Base-by-base conservation (phyloP, 495 filamentous ascomycete genomes). In the Ramalina peruviana region DNA sequence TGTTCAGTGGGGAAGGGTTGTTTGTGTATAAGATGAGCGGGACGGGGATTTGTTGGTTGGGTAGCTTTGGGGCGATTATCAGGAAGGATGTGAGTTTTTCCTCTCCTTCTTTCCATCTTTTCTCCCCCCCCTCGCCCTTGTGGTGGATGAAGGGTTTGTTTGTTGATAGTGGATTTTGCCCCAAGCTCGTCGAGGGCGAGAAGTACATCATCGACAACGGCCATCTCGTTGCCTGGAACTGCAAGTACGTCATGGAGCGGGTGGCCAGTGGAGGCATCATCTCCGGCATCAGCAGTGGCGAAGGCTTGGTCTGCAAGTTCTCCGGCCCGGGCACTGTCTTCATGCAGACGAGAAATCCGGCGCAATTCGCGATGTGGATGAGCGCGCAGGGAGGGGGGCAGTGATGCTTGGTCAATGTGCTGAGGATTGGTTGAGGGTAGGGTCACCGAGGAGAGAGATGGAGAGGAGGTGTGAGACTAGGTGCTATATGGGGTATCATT, bases 151-250 rank as follows among this genome's bases (percentile, higher is more conserved):
- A 12, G 25, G 20, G 43, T 36, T 13, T 13, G 17, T 21, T 41
- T 19, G 42, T 27, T 40, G 12, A 17, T 10, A n/a, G 20, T 12
- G 33, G n/a, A 6, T 12, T 7, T 41, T 23, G 16, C 5, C 25
- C 23, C 51, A 92, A 92, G 82, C 73, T 95, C 20, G 70, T 66
- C 27, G 78, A 83, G 6, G 79, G 79, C 3, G 90, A 97, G 60
- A 79, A 79, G 49, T 98, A 94, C 63, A 84, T 88, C 50, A 80
- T 98, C 46, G 89, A 98, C 58, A 98, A 98, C 58, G 90, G 89
- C 10, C 88, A 98, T 54, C 70, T 98, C 6, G 89, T 98, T 1
- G 93, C 92, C 4, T 98, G 92, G 92, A 96, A 96, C 59, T 90
- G 86, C 63, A 85, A 93, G 54, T 98, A 97, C 59, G 69, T 82